These are phyloP conservation scores for Stipa capillata DNA, from an alignment of 176 grass and related monocot species.

Conservation along the genomic window DNA sequence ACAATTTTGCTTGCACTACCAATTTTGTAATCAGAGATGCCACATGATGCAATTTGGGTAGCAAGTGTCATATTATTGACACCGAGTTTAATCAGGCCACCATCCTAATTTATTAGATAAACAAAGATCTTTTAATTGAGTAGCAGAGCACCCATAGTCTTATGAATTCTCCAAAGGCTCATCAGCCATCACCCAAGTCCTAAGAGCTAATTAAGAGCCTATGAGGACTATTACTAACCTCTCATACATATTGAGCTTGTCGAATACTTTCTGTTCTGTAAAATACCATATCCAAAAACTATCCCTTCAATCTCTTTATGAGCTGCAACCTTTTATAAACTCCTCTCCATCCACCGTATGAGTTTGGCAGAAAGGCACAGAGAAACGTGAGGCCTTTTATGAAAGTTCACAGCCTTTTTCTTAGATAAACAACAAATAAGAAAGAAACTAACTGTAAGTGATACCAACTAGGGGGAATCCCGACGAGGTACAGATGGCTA, in stretches of 20 bases:
- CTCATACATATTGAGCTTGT: not conserved
- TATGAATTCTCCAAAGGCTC: not conserved
- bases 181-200: not conserved
- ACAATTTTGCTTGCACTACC: not conserved
- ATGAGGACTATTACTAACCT: not conserved
- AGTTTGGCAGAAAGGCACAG: slow-evolving; percentile 30
- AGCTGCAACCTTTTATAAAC: not conserved
- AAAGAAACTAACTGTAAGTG: not conserved
- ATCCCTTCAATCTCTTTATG: not conserved
- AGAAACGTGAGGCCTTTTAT: slow-evolving; percentile 14
- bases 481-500: slow-evolving; percentile 12
- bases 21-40: not conserved
- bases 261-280: not conserved
- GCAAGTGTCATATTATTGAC: not conserved
- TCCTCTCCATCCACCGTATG: slow-evolving; percentile 18
- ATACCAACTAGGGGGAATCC: slow-evolving; percentile 26
- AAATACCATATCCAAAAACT: slow-evolving; percentile 19
- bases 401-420: slow-evolving; percentile 20
- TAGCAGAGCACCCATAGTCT: not conserved
- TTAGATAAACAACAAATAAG: not conserved
- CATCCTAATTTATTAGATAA: not conserved
- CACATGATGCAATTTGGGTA: not conserved
- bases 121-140: not conserved
- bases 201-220: not conserved
- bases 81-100: not conserved